phyloP scores from a whole-genome alignment of 2,329 filamentous ascomycete species.

The Xylaria sp. region DNA sequence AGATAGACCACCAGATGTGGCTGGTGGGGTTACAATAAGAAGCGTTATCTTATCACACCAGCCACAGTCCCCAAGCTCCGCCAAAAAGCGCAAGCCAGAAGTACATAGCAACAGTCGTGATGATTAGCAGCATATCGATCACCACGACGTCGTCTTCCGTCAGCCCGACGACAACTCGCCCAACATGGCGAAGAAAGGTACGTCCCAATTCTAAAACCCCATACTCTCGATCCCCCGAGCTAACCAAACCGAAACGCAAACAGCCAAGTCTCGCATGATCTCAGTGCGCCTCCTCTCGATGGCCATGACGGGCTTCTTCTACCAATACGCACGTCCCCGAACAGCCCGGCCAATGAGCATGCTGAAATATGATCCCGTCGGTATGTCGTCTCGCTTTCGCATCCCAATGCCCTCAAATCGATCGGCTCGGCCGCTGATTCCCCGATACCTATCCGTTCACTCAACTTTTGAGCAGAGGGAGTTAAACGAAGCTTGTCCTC shows the following conservation, averaged over 20 bases:
- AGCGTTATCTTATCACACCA: slow-evolving; percentile 28
- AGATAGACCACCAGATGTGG: not conserved
- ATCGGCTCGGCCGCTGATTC: not conserved
- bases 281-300: slow-evolving; percentile 95
- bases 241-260: slow-evolving; percentile 18
- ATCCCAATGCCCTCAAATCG: not conserved
- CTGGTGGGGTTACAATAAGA: not conserved
- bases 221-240: slow-evolving; percentile 5
- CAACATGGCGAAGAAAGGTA: slow-evolving; percentile 58
- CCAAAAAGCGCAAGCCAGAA: slow-evolving; percentile 41
- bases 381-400: slow-evolving; percentile 61
- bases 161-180: slow-evolving; percentile 29
- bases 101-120: slow-evolving; percentile 16
- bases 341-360: slow-evolving; percentile 87
- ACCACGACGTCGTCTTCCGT: slow-evolving; percentile 21
- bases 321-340: slow-evolving; percentile 86
- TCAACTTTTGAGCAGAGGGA: not conserved
- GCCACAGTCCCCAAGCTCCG: slow-evolving; percentile 42
- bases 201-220: not conserved
- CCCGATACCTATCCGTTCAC: not conserved
- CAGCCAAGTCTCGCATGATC: slow-evolving; percentile 91
- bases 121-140: not conserved
- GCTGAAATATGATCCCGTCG: slow-evolving; percentile 98
- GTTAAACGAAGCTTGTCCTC: not conserved
- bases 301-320: slow-evolving; percentile 99